Conservation (phyloP, 495 filamentous ascomycete genomes). For the Hypoxylon crocopeplum region DNA sequence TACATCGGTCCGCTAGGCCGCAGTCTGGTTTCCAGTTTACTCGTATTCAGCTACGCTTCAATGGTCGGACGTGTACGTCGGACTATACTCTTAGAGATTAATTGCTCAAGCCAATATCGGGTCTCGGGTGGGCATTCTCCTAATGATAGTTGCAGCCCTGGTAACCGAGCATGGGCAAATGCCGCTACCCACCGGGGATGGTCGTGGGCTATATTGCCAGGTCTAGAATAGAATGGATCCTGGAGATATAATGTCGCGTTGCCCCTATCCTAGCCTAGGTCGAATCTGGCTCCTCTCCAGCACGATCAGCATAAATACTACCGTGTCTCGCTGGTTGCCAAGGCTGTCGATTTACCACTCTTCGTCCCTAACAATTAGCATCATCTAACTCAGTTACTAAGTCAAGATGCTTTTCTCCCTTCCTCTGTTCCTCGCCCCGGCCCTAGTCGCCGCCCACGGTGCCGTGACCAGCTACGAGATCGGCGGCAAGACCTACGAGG, state of each 20-base stretch:
- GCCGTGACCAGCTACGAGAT: constrained; percentile 65
- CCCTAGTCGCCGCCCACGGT: constrained; percentile 59
- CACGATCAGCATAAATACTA: constrained; percentile 37
- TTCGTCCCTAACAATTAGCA: constrained; percentile 1
- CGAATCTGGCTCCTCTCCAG: constrained; percentile 13
- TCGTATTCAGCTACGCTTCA: too few species aligned
- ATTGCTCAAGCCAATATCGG: constrained; percentile 25
- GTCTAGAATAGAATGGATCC: constrained; percentile 12
- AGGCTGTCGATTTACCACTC: constrained; percentile 14
- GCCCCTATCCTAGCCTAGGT: constrained; percentile 19
- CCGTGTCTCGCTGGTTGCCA: constrained; percentile 24
- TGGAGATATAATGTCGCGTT: constrained; percentile 16
- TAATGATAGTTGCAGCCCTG: constrained; percentile 13
- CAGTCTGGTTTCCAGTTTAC: not conserved
- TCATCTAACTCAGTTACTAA: not conserved
- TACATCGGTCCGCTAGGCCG: constrained; percentile 24
- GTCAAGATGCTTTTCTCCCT: constrained; percentile 43
- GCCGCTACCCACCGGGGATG: constrained; percentile 25
- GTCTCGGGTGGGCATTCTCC: not conserved
- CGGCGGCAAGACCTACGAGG: constrained; percentile 56
- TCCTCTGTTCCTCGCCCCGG: constrained; percentile 37
- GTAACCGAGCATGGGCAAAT: constrained; percentile 15
- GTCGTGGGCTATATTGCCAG: not conserved
- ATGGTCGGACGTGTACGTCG: too few species aligned
- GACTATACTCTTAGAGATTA: constrained; percentile 6